Percentiles rank a stretch among this genome's conserved stretches.
These are phyloP conservation scores for Dryas integrifolia DNA, from an alignment of 331 rosid species.

Conservation along the genomic window DNA sequence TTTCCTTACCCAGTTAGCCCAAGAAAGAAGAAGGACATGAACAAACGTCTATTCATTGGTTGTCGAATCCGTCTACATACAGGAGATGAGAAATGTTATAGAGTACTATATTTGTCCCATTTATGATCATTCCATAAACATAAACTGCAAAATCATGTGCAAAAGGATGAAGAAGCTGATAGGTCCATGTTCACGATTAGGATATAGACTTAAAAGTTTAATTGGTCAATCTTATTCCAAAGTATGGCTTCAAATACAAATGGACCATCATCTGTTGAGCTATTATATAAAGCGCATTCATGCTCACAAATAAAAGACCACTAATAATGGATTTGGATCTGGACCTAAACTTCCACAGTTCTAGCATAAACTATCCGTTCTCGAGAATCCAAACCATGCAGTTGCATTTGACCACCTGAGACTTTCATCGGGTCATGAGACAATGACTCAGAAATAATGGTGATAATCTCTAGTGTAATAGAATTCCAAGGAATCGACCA, in stretches of 20 bases:
- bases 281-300: neutral
- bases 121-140: slow-evolving; percentile 1
- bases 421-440: neutral
- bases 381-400: neutral
- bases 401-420: neutral
- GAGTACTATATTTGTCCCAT: slow-evolving; percentile 5
- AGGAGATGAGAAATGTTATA: slow-evolving; percentile 26
- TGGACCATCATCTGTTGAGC: neutral
- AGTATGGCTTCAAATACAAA: neutral
- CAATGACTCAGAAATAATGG: neutral
- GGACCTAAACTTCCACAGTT: neutral
- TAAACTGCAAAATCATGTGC: slow-evolving; percentile 12
- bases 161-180: neutral
- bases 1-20: slow-evolving; percentile 82
- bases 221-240: neutral
- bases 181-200: neutral
- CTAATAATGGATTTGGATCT: neutral
- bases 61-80: slow-evolving; percentile 62
- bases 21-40: slow-evolving; percentile 74
- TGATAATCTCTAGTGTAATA: neutral
- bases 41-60: slow-evolving; percentile 56
- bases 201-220: neutral
- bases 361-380: neutral
- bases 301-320: neutral
- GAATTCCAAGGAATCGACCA: neutral